Base-by-base conservation (phyloP, 306 rosid genomes). In the Fragaria vesca region DNA sequence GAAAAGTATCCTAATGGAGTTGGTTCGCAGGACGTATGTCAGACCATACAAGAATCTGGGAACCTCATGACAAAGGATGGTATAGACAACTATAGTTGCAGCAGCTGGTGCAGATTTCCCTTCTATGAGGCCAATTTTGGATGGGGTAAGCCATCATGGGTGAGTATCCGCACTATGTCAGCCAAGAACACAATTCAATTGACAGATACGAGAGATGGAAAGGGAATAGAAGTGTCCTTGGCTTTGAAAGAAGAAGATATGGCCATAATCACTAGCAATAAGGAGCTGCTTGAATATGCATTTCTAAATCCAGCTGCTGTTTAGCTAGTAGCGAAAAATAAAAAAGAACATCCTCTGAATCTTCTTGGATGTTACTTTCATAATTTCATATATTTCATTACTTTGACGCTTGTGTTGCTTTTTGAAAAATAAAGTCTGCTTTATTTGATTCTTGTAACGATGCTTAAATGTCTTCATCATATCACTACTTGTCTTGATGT, bases 231-330 rank as follows among this genome's bases (percentile, higher is more conserved):
- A 57, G 68, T 45, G 13, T 73, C 40, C 4, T 13, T 57, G 7
- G 17, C 77, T 4, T 55, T 73, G 15, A 73, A 73, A 7, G 67
- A 73, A 73, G 77, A 73, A n/a, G 67, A 38, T 30, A 72, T 72
- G 40, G 51, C 40, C 67, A 38, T 38, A 55, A 9, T 73, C 43
- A 21, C 1, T n/a, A 38, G 51, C 32, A 38, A 73, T 38, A 9
- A 73, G 67, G 77, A 73, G 67, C 52, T 55, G 38, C 66, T 55
- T 73, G 66, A 51, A 73, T 55, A 21, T 40, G 67, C 77, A 12
- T 38, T 24, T 55, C 51, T 32, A 2, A 26, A 57, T 73, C 77
- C 48, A 1, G 26, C 63, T 32, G 65, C 60, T 58, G 38, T 72
- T 42, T 77, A 75, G 63, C 55, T 4, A 70, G 12, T 47, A 47